These are phyloP conservation scores for Reutealis trisperma DNA, from an alignment of 345 rosid species.

Conservation along the genomic window DNA sequence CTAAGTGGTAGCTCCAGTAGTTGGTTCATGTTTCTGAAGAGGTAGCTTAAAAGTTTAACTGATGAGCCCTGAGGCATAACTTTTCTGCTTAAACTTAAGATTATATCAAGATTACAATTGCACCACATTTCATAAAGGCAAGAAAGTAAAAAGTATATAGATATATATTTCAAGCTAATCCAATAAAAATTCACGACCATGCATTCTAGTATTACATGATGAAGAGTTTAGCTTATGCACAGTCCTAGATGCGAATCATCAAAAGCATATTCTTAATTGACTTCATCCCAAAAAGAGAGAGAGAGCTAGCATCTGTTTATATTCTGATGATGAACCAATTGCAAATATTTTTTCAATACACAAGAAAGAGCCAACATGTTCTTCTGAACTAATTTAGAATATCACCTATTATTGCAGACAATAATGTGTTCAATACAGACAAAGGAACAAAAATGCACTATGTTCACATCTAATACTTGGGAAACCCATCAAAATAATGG, in stretches of 20 bases:
- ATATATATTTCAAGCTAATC: too few species aligned
- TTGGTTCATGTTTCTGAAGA: not conserved
- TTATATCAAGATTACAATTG: not conserved
- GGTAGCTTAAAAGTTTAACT: not conserved
- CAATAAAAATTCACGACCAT: too few species aligned
- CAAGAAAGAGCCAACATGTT: not conserved
- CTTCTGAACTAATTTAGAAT: conserved; percentile 11
- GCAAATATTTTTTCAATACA: not conserved
- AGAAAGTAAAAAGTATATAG: too few species aligned
- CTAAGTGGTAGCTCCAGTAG: not conserved
- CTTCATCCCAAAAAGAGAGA: not conserved
- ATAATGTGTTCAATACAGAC: not conserved
- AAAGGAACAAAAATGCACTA: not conserved
- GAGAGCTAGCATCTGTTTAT: not conserved
- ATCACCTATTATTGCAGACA: not conserved
- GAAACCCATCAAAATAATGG: not conserved
- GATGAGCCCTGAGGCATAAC: not conserved
- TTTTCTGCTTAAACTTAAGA: not conserved
- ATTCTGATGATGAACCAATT: not conserved
- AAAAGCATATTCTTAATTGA: not conserved
- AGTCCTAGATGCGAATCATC: not conserved
- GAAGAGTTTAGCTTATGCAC: not conserved
- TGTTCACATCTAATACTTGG: not conserved
- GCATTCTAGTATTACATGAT: not conserved
- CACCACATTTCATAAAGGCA: too few species aligned